A percentile compares a stretch with the other conserved stretches of the same genome.
Conservation (phyloP, 371 early-diverging fungal species). For the Gilbertella persicaria region DNA sequence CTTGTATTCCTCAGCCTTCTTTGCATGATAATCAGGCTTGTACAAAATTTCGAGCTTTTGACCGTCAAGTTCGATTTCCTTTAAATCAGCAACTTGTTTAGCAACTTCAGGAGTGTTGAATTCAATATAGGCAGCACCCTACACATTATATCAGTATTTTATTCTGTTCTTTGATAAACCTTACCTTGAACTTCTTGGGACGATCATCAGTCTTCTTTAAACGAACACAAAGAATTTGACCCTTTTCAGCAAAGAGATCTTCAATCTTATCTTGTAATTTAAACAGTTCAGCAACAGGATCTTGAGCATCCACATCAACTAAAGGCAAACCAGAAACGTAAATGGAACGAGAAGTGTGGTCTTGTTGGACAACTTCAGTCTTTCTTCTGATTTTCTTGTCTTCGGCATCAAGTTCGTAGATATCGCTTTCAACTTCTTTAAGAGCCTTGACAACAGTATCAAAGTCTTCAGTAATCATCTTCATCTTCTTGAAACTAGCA, state of each 20-base stretch:
- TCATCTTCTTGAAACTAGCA: slow-evolving; percentile 72
- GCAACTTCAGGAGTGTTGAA: slow-evolving; percentile 54
- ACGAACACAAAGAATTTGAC: slow-evolving; percentile 59
- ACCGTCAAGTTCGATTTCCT: slow-evolving; percentile 54
- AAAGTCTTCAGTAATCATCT: slow-evolving; percentile 55
- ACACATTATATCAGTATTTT: background rate
- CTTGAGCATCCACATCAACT: slow-evolving; percentile 31
- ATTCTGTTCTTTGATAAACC: background rate
- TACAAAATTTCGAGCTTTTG: slow-evolving; percentile 47
- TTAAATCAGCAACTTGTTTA: slow-evolving; percentile 48
- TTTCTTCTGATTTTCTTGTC: slow-evolving; percentile 64
- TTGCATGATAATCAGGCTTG: slow-evolving; percentile 21
- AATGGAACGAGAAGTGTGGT: slow-evolving; percentile 54
- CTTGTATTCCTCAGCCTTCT: slow-evolving; percentile 31
- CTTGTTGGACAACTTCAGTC: slow-evolving; percentile 41
- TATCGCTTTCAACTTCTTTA: slow-evolving; percentile 45
- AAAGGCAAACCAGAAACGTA: slow-evolving; percentile 68
- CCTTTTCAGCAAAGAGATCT: slow-evolving; percentile 52
- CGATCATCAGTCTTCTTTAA: slow-evolving; percentile 59
- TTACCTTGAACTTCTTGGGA: slow-evolving; percentile 47
- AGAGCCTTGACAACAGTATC: slow-evolving; percentile 59
- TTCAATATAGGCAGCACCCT: slow-evolving; percentile 70
- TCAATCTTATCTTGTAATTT: slow-evolving; percentile 62
- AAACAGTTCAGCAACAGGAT: slow-evolving; percentile 40
- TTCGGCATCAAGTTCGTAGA: slow-evolving; percentile 64